Base-by-base conservation (phyloP, 108 stramenopile species). In the Pseudonitzschia pungens region DNA sequence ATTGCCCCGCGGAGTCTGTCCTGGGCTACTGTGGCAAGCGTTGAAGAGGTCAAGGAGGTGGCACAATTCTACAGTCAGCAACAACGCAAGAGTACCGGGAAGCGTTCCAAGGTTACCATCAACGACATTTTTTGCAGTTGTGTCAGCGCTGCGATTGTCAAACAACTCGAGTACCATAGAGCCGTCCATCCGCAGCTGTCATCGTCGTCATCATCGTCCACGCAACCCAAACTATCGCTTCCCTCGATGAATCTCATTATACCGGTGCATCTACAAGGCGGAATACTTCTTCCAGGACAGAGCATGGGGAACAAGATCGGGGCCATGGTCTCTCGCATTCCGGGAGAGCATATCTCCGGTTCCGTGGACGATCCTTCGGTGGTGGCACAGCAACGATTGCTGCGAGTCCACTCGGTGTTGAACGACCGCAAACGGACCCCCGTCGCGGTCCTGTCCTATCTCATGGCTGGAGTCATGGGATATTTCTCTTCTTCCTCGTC, bases 111-210 rank as follows among this genome's bases (percentile, higher is more conserved):
- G 40, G 73, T 84, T 1, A 96, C 92, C 11, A 75, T 96, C 29
- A 96, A 96, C 80, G 94, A 96, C 72, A 57, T 96, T 41, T 93
- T 91, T 74, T 89, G 87, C 22, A 79, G 83, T 60, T 92, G 92
- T 56, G 81, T 92, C 9, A 77, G 86, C 18, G 69, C 73, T 1
- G 94, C 94, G 31, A 75, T 93, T 45, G 75, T 78, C 28, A 87
- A 84, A 58, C 89, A 89, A 57, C 73, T 96, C 15, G 58, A 79
- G 18, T 83, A 86, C 42, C 89, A 86, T 71, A 82, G 83, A 48
- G n/a, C 70, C 68, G 32, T 62, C 10, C 55, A 78, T 2, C 71
- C 71, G 20, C n/a, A 66, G 14, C 33, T 69, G 7, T 9, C 36
- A 16, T 58, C 57, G 26, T 70, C 54, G 0, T 43, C 36, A 36